phyloP scores from a whole-genome alignment of 495 filamentous ascomycete species.

The Neurospora tetrasperma region DNA sequence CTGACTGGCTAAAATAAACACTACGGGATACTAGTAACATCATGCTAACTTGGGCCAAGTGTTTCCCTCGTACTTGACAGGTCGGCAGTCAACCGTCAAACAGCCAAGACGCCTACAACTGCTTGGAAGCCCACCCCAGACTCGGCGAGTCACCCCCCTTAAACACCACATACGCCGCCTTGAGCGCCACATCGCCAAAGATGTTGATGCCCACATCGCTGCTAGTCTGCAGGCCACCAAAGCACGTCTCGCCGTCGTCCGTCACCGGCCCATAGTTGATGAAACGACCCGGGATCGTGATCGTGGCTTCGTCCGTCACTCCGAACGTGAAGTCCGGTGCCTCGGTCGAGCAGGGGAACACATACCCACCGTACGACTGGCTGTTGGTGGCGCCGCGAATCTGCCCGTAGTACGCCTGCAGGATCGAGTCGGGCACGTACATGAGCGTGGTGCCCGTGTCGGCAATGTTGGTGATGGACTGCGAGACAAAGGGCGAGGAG shows the following conservation, averaged over 20 bases:
- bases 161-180: constrained; percentile 71
- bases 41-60: neutral
- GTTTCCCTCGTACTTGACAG: neutral
- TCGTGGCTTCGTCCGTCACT: constrained; percentile 36
- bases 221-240: constrained; percentile 57
- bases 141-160: constrained; percentile 32
- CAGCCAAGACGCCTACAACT: neutral
- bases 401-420: constrained; percentile 54
- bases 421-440: constrained; percentile 47
- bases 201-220: constrained; percentile 56
- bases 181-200: constrained; percentile 72
- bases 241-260: constrained; percentile 34
- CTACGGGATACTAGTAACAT: neutral
- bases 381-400: constrained; percentile 44
- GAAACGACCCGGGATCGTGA: constrained; percentile 44
- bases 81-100: neutral
- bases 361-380: constrained; percentile 49
- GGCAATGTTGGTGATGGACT: constrained; percentile 43
- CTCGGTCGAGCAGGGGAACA: constrained; percentile 54
- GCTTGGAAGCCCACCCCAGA: constrained; percentile 51
- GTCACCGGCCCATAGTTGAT: constrained; percentile 46
- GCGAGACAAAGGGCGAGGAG: constrained; percentile 19
- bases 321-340: constrained; percentile 53
- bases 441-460: constrained; percentile 73
- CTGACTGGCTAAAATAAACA: neutral